Conservation (phyloP, 768 basidiomycete species). For the Pisolithus orientalis region DNA sequence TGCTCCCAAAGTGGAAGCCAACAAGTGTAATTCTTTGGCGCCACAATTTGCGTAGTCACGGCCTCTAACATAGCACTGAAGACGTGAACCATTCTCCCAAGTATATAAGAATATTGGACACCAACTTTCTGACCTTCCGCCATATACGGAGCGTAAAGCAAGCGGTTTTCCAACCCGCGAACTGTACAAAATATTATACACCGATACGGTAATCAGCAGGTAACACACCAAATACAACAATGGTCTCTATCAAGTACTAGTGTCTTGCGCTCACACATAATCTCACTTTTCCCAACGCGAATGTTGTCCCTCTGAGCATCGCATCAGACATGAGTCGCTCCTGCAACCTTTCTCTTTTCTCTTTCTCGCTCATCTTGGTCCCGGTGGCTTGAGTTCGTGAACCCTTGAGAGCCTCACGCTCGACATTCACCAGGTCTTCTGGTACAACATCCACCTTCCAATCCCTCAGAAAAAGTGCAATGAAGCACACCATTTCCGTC, state of each 20-base stretch:
- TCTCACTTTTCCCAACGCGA: not conserved
- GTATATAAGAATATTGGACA: too few relatives aligned
- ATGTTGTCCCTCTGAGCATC: not conserved
- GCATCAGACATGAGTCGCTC: not conserved
- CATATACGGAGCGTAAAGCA: too few relatives aligned
- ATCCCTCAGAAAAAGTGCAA: constrained; percentile 43
- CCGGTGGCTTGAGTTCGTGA: not conserved
- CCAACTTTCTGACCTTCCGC: too few relatives aligned
- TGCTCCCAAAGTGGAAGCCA: too few relatives aligned
- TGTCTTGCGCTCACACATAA: not conserved
- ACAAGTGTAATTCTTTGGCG: too few relatives aligned
- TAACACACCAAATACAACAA: too few relatives aligned
- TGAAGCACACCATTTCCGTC: constrained; percentile 43
- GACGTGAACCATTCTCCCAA: too few relatives aligned
- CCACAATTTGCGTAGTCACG: too few relatives aligned
- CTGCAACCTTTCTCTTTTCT: not conserved
- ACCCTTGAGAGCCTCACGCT: not conserved
- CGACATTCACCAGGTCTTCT: not conserved
- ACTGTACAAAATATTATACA: too few relatives aligned
- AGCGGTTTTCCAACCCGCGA: too few relatives aligned
- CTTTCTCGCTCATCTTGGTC: not conserved
- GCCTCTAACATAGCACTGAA: too few relatives aligned
- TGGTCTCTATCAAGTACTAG: not conserved
- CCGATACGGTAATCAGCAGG: too few relatives aligned
- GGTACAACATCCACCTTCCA: constrained; percentile 34